Conservation (phyloP, 2,329 filamentous ascomycete genomes). For the Cytospora chrysosperma region DNA sequence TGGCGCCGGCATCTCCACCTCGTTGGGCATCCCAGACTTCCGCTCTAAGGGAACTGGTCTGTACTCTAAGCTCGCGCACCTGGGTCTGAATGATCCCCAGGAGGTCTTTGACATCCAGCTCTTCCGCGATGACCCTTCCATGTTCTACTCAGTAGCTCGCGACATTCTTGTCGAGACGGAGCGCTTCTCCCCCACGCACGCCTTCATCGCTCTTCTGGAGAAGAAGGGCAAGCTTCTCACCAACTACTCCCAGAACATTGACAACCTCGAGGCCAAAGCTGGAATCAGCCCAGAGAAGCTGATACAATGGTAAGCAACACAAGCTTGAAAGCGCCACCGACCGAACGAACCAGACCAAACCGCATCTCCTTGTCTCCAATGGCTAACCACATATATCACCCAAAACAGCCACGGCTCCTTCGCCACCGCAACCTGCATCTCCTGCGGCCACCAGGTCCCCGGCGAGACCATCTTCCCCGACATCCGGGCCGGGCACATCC, state of each 20-base stretch:
- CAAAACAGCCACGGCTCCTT: conserved; percentile 80
- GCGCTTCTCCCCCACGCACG: conserved; percentile 86
- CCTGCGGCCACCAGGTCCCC: conserved; percentile 71
- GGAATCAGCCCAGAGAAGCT: conserved; percentile 79
- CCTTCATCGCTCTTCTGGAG: conserved; percentile 88
- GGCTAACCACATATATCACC: not conserved
- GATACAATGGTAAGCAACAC: conserved; percentile 67
- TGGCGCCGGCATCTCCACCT: conserved; percentile 94
- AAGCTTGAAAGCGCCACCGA: not conserved
- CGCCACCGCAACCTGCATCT: conserved; percentile 84
- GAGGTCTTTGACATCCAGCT: conserved; percentile 91
- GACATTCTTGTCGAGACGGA: conserved; percentile 82
- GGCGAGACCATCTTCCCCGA: conserved; percentile 79
- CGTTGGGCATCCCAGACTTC: conserved; percentile 95
- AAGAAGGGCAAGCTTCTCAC: conserved; percentile 86
- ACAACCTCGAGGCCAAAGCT: conserved; percentile 87
- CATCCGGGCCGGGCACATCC: conserved; percentile 73
- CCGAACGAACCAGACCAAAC: not conserved
- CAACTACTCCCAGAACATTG: conserved; percentile 98
- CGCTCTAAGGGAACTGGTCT: conserved; percentile 90
- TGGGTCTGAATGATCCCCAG: conserved; percentile 80
- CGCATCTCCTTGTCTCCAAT: not conserved
- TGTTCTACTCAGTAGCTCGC: conserved; percentile 89
- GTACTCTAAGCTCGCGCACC: conserved; percentile 78
- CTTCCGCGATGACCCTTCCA: conserved; percentile 81